Evolutionary conservation across 176 grass and related monocot species (phyloP).

Genomic region (Aegilops tauschii): DNA sequence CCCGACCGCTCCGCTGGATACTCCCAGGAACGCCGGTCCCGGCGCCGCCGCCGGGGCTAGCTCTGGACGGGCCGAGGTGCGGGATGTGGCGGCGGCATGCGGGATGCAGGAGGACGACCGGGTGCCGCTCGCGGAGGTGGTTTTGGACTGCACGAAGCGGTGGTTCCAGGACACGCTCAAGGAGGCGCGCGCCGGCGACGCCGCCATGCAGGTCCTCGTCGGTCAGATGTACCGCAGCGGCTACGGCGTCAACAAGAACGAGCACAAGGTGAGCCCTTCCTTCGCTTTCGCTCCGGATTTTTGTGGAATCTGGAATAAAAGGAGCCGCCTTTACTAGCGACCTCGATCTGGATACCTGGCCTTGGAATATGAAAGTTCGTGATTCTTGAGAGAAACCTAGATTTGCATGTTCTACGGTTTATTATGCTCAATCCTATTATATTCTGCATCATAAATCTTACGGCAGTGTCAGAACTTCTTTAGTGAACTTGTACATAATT

Average conservation of each 20-base stretch:
- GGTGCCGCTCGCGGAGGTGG: conserved; percentile 67
- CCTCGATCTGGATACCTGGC: neutral
- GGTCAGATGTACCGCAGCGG: conserved; percentile 97
- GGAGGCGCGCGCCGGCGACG: conserved; percentile 76
- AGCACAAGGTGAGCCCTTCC: conserved; percentile 65
- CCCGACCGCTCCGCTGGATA: conserved; percentile 37
- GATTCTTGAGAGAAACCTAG: conserved; percentile 5
- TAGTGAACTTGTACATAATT: conserved; percentile 4
- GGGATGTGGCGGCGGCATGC: conserved; percentile 43
- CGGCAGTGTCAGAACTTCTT: neutral
- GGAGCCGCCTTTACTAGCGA: neutral
- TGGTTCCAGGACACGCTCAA: conserved; percentile 98
- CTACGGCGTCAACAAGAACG: conserved; percentile 77
- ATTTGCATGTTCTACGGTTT: neutral
- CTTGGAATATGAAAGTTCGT: conserved; percentile 4
- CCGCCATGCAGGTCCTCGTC: conserved; percentile 86
- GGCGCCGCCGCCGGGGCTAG: conserved; percentile 26
- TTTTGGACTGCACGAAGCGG: conserved; percentile 71
- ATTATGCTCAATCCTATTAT: neutral
- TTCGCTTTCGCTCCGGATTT: neutral
- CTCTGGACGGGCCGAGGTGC: conserved; percentile 27
- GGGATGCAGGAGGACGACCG: conserved; percentile 40
- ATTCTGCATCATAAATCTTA: neutral
- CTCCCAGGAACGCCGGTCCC: conserved; percentile 34
- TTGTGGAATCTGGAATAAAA: conserved; percentile 8